Evolutionary conservation across 2,329 filamentous ascomycete genomes (phyloP), one percentile per base, ranked within the genome.

Genomic region (Ceratocystis diversiconidia): DNA sequence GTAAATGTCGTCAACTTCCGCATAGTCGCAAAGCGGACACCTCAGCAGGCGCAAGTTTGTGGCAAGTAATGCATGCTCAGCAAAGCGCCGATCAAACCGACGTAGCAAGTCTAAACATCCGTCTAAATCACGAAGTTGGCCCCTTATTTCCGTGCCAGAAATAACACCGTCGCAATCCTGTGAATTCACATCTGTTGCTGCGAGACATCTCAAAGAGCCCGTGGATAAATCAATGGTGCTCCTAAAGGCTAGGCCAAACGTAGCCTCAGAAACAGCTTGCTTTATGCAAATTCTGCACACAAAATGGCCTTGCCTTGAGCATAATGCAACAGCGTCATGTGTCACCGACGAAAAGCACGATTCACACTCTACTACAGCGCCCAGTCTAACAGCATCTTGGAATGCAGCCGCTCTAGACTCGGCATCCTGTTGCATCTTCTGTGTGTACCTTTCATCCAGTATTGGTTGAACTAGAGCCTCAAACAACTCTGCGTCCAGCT

Each of bases 241-340:
- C 62, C 85, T 83, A 90, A 92, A 96, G 63, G 90, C 90, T 74
- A 97, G 94, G 0, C 94, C 94, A 73, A 95, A 97, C 0, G 97
- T 78, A 1, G 92, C 91, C 73, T 97, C 92, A 62, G 87, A 88
- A 67, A 92, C 82, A 10, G 91, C 87, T 69, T 88, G 85, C 69
- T 87, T 86, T 62, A 97, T 86, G 74, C 94, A 97, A 59, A 83
- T 83, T 75, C 92, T 86, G 75, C 89, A 94, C 65, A 92, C 80
- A 72, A 89, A 82, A 75, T 94, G 89, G 1, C 83, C 85, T 2
- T 82, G 79, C 41, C 79, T 52, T 52, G 48, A 52, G 48, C 48
- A 52, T 28, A 25, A 52, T 15, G 22, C 48, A 52, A 52, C 25
- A 4, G 5, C 22, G 15, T 28, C 48, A 25, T 22, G 12, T 28